Evolutionary conservation across 2,329 filamentous ascomycete genomes (phyloP).

Genomic region (Westerdykella aurantiaca): DNA sequence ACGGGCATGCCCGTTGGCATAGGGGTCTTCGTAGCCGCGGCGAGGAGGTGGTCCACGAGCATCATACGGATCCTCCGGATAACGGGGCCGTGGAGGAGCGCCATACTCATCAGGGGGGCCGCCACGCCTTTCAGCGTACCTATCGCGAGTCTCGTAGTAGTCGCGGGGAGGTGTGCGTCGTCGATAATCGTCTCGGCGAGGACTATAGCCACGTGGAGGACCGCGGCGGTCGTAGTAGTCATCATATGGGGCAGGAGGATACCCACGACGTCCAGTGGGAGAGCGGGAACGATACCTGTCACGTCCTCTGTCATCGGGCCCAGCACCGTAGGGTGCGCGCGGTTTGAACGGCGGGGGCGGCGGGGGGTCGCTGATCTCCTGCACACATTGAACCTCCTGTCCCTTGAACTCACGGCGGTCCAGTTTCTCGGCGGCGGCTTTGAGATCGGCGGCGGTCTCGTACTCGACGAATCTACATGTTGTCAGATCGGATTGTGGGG

Average conservation of each 20-base stretch:
- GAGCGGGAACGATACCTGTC: slow-evolving; percentile 77
- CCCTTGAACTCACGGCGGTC: slow-evolving; percentile 92
- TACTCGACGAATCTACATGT: slow-evolving; percentile 85
- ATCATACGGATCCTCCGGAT: slow-evolving; percentile 72
- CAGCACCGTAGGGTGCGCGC: slow-evolving; percentile 29
- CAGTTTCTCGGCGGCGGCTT: slow-evolving; percentile 89
- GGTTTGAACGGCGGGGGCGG: slow-evolving; percentile 34
- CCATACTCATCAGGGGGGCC: slow-evolving; percentile 67
- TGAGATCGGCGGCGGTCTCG: slow-evolving; percentile 84
- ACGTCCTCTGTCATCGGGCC: slow-evolving; percentile 60
- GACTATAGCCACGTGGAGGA: slow-evolving; percentile 76
- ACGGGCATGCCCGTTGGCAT: slow-evolving; percentile 51
- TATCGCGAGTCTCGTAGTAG: slow-evolving; percentile 74
- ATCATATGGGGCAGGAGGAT: slow-evolving; percentile 57
- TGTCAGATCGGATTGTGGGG: slow-evolving; percentile 7
- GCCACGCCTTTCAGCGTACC: slow-evolving; percentile 54
- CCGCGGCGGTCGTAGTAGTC: slow-evolving; percentile 72
- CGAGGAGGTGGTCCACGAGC: slow-evolving; percentile 50
- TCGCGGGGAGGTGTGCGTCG: slow-evolving; percentile 72
- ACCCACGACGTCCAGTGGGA: slow-evolving; percentile 57
- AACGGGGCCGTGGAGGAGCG: slow-evolving; percentile 51
- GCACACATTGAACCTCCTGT: slow-evolving; percentile 73
- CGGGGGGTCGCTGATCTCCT: slow-evolving; percentile 61
- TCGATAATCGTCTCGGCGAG: slow-evolving; percentile 80
- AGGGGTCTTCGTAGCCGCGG: slow-evolving; percentile 54